Evolutionary conservation across 2,329 filamentous ascomycete genomes (phyloP).

Genomic region (Ramularia endophylla): DNA sequence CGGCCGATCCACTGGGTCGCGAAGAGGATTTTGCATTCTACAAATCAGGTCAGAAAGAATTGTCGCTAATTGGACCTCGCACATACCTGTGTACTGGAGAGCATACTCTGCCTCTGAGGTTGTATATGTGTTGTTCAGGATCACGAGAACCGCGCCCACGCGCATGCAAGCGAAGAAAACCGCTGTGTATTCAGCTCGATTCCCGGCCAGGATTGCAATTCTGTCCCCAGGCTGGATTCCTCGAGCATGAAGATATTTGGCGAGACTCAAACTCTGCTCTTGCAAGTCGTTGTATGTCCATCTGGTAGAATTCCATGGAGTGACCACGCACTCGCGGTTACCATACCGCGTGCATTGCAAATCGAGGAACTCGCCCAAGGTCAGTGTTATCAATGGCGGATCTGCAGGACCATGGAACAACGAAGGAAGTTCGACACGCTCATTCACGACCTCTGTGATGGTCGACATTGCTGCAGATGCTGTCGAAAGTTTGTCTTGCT

Average conservation of each 20-base stretch:
- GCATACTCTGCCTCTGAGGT: conserved; percentile 66
- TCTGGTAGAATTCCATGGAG: conserved; percentile 68
- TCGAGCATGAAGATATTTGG: conserved; percentile 52
- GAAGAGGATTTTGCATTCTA: conserved; percentile 67
- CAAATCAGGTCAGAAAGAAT: background rate
- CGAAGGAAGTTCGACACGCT: conserved; percentile 31
- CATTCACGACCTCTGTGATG: conserved; percentile 11
- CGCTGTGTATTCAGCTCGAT: conserved; percentile 54
- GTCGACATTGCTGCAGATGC: conserved; percentile 8
- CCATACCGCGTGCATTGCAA: conserved; percentile 63
- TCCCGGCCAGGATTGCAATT: conserved; percentile 66
- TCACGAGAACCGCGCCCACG: conserved; percentile 53
- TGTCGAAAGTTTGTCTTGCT: background rate
- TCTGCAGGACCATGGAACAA: conserved; percentile 63
- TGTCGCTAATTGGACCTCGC: background rate
- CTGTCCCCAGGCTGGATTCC: conserved; percentile 64
- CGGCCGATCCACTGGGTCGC: conserved; percentile 64
- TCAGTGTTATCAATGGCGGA: conserved; percentile 64
- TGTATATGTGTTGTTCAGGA: conserved; percentile 79
- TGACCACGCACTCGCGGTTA: conserved; percentile 62
- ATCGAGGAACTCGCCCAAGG: conserved; percentile 65
- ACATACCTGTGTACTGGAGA: conserved; percentile 60
- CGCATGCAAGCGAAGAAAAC: conserved; percentile 66
- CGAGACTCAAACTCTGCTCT: conserved; percentile 35
- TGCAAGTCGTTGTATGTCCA: conserved; percentile 55